Evolutionary conservation across 2,329 filamentous ascomycete genomes (phyloP), one percentile per base, ranked within the genome.

Genomic region (Leptoxyphium fumago): DNA sequence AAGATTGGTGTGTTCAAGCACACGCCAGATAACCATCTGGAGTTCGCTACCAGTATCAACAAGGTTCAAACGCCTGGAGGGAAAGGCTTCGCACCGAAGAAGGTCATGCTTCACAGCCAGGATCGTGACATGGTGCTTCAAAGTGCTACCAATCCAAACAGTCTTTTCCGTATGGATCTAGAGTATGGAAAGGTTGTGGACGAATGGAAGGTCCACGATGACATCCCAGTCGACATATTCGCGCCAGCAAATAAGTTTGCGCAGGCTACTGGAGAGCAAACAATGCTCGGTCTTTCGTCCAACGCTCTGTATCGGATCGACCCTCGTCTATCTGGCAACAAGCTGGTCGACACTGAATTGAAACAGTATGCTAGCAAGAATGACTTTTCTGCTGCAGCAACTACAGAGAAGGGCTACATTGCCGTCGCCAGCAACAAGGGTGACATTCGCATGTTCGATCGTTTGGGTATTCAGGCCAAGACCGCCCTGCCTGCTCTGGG

Each of bases 1-100:
- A 95, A 96, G 73, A 98, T 98, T 61, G 91, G 91, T 44, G 91
- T 98, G 36, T 98, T 98, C 75, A 96, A 93, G 64, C 91, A 98
- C 59, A 94, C 87, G 0, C 72, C 80, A 1, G 84, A 94, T 66
- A 93, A 96, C 61, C 81, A 89, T 52, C 74, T 98, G 13, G 84
- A 96, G 61, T 98, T 96, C 63, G 86, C 86, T 10, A 98, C 91
- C 47, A 96, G 88, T 51, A 98, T 98, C 56, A 94, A 86, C 48
- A 94, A 93, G 64, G 85, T 98, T 42, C 80, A 87, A 61, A 94
- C 89, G 0, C 85, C 88, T 2, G 76, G 77, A 39, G 91, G 91
- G 55, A 83, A 82, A 60, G 71, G 88, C 0, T 95, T 98, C 69
- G 88, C 82, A 48, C 91, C 91, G 6, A 93, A 85, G 68, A 98